phyloP scores from a whole-genome alignment of 257 asterid species.

The Linderniella brevidens region DNA sequence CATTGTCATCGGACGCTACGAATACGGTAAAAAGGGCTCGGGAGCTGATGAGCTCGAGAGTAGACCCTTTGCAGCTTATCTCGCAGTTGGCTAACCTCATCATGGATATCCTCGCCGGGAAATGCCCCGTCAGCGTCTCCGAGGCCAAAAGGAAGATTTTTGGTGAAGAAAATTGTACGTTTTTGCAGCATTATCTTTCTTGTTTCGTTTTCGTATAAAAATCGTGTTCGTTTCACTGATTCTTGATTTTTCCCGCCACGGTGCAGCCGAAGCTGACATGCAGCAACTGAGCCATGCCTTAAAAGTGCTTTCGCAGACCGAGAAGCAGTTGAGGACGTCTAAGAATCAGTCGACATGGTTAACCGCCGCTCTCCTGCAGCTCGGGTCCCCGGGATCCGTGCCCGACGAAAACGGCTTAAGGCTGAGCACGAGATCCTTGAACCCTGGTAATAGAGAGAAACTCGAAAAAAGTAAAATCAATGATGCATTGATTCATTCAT shows the following conservation, averaged over 20 bases:
- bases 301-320: slow-evolving; percentile 67
- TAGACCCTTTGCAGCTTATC: slow-evolving; percentile 77
- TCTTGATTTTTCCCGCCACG: neutral
- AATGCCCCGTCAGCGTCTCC: slow-evolving; percentile 33
- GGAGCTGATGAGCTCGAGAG: slow-evolving; percentile 63
- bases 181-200: neutral
- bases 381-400: slow-evolving; percentile 38
- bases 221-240: neutral
- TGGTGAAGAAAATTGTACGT: slow-evolving; percentile 41
- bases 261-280: slow-evolving; percentile 53
- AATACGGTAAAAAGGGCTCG: slow-evolving; percentile 70
- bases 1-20: slow-evolving; percentile 76
- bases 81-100: slow-evolving; percentile 85
- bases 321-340: slow-evolving; percentile 61
- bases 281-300: slow-evolving; percentile 71
- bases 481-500: too few relatives aligned
- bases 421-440: slow-evolving; percentile 22
- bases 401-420: slow-evolving; percentile 24
- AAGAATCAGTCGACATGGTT: slow-evolving; percentile 79
- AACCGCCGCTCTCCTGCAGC: slow-evolving; percentile 65
- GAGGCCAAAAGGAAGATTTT: slow-evolving; percentile 32
- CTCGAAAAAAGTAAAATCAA: too few relatives aligned
- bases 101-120: slow-evolving; percentile 81
- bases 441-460: too few relatives aligned
- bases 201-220: too few relatives aligned